Percentiles rank a stretch among this genome's conserved stretches.
These are phyloP conservation scores for Chaetomium tenue DNA, from an alignment of 495 filamentous ascomycete genomes.

Conservation along the genomic window DNA sequence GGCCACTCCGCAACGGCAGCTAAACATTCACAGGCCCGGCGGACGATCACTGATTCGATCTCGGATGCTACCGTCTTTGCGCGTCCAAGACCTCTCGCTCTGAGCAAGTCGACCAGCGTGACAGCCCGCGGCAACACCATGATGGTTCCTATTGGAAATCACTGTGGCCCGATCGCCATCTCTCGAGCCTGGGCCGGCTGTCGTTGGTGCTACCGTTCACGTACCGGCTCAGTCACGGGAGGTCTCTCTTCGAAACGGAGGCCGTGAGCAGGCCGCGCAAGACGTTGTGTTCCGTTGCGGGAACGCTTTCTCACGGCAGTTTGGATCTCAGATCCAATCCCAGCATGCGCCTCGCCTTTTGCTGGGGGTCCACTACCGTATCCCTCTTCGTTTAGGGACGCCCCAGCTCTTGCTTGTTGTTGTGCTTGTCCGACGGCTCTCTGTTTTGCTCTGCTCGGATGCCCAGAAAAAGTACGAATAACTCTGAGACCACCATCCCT, in stretches of 20 bases:
- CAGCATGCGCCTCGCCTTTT: conserved; percentile 18
- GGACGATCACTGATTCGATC: conserved; percentile 36
- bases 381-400: not conserved
- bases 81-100: conserved; percentile 4
- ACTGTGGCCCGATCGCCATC: conserved; percentile 17
- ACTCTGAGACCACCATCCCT: conserved; percentile 22
- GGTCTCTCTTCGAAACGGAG: conserved; percentile 25
- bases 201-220: not conserved
- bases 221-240: conserved; percentile 26
- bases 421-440: conserved; percentile 19
- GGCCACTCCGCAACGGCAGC: conserved; percentile 21
- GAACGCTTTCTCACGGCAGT: not conserved
- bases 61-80: conserved; percentile 29
- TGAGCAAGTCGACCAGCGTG: conserved; percentile 6
- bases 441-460: conserved; percentile 15
- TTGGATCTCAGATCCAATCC: conserved; percentile 18
- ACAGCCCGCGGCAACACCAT: conserved; percentile 9
- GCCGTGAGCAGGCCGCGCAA: not conserved
- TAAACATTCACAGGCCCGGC: conserved; percentile 14
- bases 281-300: not conserved
- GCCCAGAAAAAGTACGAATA: conserved; percentile 26
- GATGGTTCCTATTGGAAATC: conserved; percentile 16
- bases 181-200: conserved; percentile 2
- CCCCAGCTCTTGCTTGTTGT: no score
- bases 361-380: not conserved